These are phyloP conservation scores for Lichtheimia ornata DNA, from an alignment of 371 early-diverging fungal genomes.

Conservation along the genomic window DNA sequence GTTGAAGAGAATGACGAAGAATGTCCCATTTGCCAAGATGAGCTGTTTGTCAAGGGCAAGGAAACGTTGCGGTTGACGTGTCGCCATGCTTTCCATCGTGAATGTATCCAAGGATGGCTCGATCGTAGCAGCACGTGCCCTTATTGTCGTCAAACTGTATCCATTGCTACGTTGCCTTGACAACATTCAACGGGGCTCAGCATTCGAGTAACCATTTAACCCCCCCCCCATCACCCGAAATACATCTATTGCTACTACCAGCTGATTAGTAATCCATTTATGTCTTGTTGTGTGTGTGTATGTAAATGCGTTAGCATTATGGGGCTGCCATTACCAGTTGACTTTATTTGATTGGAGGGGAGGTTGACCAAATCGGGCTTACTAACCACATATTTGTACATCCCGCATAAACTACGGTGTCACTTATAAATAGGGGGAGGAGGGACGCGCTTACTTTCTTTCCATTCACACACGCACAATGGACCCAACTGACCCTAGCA, in stretches of 20 bases:
- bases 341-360: background rate
- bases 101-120: conserved; percentile 1
- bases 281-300: background rate
- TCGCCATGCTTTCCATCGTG: background rate
- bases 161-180: background rate
- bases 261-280: background rate
- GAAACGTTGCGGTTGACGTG: background rate
- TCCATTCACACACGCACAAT: background rate
- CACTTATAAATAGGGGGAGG: background rate
- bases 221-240: background rate
- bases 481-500: conserved; percentile 31
- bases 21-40: background rate
- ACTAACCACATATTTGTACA: background rate
- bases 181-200: background rate
- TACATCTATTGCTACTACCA: background rate
- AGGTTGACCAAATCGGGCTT: background rate
- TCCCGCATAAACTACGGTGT: background rate
- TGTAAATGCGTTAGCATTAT: background rate
- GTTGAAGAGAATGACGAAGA: background rate
- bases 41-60: background rate
- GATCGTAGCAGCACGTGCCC: background rate
- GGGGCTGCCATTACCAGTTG: background rate
- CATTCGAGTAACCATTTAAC: background rate
- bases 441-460: background rate
- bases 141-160: background rate